A percentile compares a stretch with the other conserved stretches of the same genome.
phyloP scores from a whole-genome alignment of 1,139 yeast genomes.

The Yamadazyma friedrichii region DNA sequence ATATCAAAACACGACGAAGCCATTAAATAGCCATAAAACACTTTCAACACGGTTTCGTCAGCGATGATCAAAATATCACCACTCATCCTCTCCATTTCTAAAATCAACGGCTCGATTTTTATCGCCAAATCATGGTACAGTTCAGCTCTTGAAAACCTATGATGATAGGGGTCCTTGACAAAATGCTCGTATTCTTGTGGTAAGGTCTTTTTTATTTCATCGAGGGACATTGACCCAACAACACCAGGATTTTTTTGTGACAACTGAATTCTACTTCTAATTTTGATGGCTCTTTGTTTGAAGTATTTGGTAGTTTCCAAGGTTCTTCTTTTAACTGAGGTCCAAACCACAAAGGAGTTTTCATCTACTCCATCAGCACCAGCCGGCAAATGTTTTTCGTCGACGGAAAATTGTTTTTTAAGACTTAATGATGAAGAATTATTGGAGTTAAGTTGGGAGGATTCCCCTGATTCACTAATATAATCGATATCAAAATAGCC shows the following conservation, averaged over 20 bases:
- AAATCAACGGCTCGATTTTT: constrained; percentile 85
- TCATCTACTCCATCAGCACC: constrained; percentile 50
- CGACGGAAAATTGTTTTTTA: constrained; percentile 21
- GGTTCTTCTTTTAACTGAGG: constrained; percentile 85
- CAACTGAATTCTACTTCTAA: constrained; percentile 75
- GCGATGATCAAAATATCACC: constrained; percentile 90
- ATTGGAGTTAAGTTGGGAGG: constrained; percentile 6
- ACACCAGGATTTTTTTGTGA: constrained; percentile 92
- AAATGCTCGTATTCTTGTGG: constrained; percentile 73
- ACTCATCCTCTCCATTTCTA: constrained; percentile 90
- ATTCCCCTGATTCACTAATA: constrained; percentile 6
- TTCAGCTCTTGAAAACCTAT: constrained; percentile 88
- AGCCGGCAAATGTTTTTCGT: constrained; percentile 43
- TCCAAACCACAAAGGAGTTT: constrained; percentile 76
- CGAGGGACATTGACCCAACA: constrained; percentile 64
- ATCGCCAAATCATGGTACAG: constrained; percentile 95
- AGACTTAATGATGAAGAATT: constrained; percentile 11
- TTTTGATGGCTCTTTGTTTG: constrained; percentile 55
- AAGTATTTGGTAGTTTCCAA: constrained; percentile 75
- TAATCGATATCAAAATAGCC: constrained; percentile 19
- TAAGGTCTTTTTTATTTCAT: constrained; percentile 55
- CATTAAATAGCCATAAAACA: constrained; percentile 91
- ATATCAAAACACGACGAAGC: constrained; percentile 86
- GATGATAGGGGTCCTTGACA: constrained; percentile 82
- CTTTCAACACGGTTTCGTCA: constrained; percentile 86